Percentiles rank a stretch among this genome's conserved stretches.
Conservation (phyloP, 2,329 filamentous ascomycete genomes). For the Penicillium verrucosum region DNA sequence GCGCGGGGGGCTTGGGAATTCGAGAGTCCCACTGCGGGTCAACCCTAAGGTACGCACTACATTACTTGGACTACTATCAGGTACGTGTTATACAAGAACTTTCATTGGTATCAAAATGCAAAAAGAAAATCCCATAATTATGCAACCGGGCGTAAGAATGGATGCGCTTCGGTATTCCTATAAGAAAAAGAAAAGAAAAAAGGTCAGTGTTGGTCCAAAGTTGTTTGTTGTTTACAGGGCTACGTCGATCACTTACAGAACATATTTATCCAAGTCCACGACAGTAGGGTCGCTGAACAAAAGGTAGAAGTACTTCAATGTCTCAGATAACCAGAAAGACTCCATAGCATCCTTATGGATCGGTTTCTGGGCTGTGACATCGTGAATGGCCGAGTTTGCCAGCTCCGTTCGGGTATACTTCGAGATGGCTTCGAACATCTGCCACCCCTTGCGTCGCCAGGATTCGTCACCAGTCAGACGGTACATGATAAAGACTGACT, state of each 20-base stretch:
- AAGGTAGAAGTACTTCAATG: constrained; percentile 49
- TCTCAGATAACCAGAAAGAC: constrained; percentile 66
- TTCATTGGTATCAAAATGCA: constrained; percentile 26
- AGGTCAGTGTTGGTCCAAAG: neutral
- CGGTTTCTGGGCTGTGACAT: constrained; percentile 56
- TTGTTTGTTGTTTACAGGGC: constrained; percentile 3
- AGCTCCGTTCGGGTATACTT: constrained; percentile 59
- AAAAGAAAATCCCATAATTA: constrained; percentile 2
- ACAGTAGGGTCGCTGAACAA: constrained; percentile 45
- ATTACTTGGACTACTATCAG: neutral
- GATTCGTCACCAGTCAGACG: constrained; percentile 64
- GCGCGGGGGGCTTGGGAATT: constrained; percentile 19
- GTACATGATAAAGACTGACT: constrained; percentile 76
- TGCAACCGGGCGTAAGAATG: constrained; percentile 36
- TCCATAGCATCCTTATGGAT: constrained; percentile 62
- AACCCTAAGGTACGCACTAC: constrained; percentile 2
- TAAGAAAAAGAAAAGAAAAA: neutral
- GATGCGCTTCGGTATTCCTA: constrained; percentile 43
- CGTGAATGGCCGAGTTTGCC: constrained; percentile 64
- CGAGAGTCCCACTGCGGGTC: constrained; percentile 21
- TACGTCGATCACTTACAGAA: constrained; percentile 38
- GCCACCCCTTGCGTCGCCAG: constrained; percentile 69
- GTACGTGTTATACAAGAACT: constrained; percentile 6
- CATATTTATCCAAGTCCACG: constrained; percentile 47
- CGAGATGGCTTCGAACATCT: constrained; percentile 66